A percentile compares a stretch with the other conserved stretches of the same genome.
phyloP scores from a whole-genome alignment of 768 basidiomycete genomes.

The Auriscalpium vulgare region DNA sequence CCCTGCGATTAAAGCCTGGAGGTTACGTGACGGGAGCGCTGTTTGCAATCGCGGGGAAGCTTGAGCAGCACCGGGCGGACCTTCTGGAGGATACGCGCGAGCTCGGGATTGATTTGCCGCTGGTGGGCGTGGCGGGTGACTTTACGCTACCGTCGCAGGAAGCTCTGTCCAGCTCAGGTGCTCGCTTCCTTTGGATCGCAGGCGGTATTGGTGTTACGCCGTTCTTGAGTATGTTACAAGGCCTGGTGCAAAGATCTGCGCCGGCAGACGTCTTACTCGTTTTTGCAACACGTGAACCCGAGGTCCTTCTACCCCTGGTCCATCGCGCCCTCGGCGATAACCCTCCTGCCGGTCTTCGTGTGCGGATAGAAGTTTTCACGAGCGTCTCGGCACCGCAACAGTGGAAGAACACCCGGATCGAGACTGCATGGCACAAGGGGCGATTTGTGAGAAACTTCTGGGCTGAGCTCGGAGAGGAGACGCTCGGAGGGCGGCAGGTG shows the following conservation, averaged over 20 bases:
- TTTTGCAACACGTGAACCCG: constrained; percentile 46
- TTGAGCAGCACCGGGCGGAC: constrained; percentile 28
- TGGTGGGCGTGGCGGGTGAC: constrained; percentile 47
- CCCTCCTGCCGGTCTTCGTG: constrained; percentile 11
- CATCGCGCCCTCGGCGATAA: constrained; percentile 20
- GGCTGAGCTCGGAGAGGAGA: constrained; percentile 7
- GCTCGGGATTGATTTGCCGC: constrained; percentile 33
- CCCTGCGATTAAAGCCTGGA: constrained; percentile 46
- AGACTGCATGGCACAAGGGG: constrained; percentile 14
- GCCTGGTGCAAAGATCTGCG: constrained; percentile 9
- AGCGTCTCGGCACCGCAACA: constrained; percentile 3
- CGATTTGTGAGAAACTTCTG: constrained; percentile 14
- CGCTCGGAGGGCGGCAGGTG: constrained; percentile 10
- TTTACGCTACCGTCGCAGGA: constrained; percentile 31
- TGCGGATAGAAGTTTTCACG: constrained; percentile 37
- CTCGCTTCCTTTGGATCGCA: constrained; percentile 45
- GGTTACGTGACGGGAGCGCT: constrained; percentile 50
- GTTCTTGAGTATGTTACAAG: constrained; percentile 45
- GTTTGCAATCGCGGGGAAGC: constrained; percentile 38
- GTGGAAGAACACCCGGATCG: constrained; percentile 2
- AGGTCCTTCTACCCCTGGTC: constrained; percentile 40
- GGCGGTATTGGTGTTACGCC: constrained; percentile 63
- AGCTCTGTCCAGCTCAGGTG: constrained; percentile 11
- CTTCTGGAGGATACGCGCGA: constrained; percentile 31
- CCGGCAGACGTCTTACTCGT: constrained; percentile 37